Conservation (phyloP, 345 rosid genomes). For the Pelargonium nanum region DNA sequence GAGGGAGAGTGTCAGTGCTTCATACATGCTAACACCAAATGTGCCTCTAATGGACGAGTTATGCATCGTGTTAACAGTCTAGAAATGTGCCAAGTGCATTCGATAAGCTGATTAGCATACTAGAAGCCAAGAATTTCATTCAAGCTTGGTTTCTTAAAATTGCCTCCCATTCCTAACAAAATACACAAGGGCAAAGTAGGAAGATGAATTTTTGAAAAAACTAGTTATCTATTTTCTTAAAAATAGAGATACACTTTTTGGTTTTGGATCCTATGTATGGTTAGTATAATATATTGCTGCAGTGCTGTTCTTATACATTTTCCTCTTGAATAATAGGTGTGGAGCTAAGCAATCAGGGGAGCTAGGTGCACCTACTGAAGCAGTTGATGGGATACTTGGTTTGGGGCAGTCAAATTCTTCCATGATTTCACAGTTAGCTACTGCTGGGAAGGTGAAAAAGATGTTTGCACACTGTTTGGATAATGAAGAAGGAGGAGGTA, state of each 20-base stretch:
- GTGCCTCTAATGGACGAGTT: too few species aligned
- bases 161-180: too few species aligned
- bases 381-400: conserved; percentile 86
- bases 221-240: too few species aligned
- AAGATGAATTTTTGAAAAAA: too few species aligned
- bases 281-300: background rate
- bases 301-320: conserved; percentile 7
- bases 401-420: conserved; percentile 85
- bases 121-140: too few species aligned
- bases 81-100: too few species aligned
- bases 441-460: conserved; percentile 47
- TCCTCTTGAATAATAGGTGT: conserved; percentile 33
- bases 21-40: too few species aligned
- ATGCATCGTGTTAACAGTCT: too few species aligned
- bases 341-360: conserved; percentile 71
- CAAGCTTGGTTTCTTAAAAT: too few species aligned
- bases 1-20: too few species aligned
- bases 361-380: conserved; percentile 39
- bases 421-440: conserved; percentile 72
- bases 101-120: too few species aligned
- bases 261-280: background rate
- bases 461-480: conserved; percentile 82
- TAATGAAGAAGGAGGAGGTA: conserved; percentile 65
- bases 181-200: background rate
- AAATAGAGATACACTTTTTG: too few species aligned